phyloP scores from a whole-genome alignment of 1,284 basidiomycete species.

The Mycosarcoma mackinlayi region DNA sequence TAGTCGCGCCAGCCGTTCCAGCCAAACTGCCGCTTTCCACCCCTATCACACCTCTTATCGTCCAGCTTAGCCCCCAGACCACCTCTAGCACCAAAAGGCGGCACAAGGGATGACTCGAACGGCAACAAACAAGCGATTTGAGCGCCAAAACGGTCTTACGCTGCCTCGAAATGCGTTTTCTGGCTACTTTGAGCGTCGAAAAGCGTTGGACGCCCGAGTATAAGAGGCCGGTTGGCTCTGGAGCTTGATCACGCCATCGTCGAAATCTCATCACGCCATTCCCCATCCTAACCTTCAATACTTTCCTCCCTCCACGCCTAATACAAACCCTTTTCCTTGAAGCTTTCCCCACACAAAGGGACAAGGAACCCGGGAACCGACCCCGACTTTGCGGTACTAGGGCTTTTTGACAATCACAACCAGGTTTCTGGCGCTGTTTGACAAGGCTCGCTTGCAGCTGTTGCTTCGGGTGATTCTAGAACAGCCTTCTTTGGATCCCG shows the following conservation, averaged over 20 bases:
- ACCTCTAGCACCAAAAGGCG: background rate
- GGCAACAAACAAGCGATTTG: background rate
- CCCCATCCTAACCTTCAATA: background rate
- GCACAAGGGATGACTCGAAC: constrained; percentile 1
- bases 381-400: too few species aligned
- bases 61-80: background rate
- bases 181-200: background rate
- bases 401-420: too few species aligned
- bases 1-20: constrained; percentile 8
- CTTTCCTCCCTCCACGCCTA: background rate
- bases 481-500: too few species aligned
- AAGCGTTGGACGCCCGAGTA: constrained; percentile 4
- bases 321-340: background rate
- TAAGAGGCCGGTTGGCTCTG: constrained; percentile 15
- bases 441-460: too few species aligned
- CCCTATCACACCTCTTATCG: background rate
- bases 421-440: too few species aligned
- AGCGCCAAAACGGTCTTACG: background rate
- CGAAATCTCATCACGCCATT: constrained; percentile 29
- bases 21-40: background rate
- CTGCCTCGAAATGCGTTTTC: background rate
- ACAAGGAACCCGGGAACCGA: too few species aligned
- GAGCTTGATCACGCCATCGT: constrained; percentile 27
- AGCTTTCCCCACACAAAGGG: too few species aligned
- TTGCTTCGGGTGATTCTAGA: too few species aligned